Evolutionary conservation across 345 rosid species (phyloP), one percentile per base, ranked within the genome.

Genomic region (Salix brachista): DNA sequence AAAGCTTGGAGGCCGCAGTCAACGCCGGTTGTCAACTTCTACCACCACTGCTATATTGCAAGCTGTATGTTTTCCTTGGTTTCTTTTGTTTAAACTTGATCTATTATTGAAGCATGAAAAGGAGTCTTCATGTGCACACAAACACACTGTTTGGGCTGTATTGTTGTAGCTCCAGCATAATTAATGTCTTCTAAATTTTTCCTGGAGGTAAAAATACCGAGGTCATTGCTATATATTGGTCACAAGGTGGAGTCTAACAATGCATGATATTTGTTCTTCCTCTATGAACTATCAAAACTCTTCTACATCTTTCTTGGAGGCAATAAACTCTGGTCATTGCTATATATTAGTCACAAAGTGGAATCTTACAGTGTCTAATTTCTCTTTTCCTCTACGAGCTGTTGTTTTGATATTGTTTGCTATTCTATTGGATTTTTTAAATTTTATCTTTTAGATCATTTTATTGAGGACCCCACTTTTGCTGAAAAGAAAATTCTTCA

Each of bases 1-100:
- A 82, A 95, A 86, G 84, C 92, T 95, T 72, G 99, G 97, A 66
- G 99, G 99, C 34, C 99, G 93, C 71, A 95, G 97, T 91, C 99
- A 92, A 83, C 95, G 97, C 12, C 90, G 99, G 67, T 81, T 95
- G 81, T 86, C 96, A 28, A 77, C 84, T 77, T 84, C 88, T 60
- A 84, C 86, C 71, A 86, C 96, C 64, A 84, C 95, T 76, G 79
- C 86, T 77, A 95, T 90, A 69, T 83, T 94, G 80, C 90, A 89
- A 89, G 93, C 97, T 81, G 98, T 92, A 92, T 81, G 83, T 42
- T 80, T 73, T 74, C 60, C 74, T 83, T 16, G 21, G 39, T 52
- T 58, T 84, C 58, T 67, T 71, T 54, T 69, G 26, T 28, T 11
- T 25, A 9, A 48, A 41, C 32, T 50, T 70, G 61, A 75, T 73